phyloP scores from a whole-genome alignment of 495 filamentous ascomycete genomes.

The Antarctomyces pellizariae region DNA sequence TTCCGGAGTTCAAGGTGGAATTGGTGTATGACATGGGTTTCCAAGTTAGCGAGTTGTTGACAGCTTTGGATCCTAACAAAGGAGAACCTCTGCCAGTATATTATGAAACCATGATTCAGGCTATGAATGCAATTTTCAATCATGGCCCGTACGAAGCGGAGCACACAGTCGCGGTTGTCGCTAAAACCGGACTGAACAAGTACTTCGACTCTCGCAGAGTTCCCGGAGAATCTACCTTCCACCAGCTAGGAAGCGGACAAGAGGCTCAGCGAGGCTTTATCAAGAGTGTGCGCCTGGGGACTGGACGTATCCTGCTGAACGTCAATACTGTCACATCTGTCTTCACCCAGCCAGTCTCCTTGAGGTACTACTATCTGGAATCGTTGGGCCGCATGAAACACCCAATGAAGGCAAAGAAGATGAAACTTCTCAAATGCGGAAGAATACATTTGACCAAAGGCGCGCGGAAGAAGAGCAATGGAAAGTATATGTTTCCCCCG shows the following conservation, averaged over 20 bases:
- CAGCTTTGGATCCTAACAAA: too few species aligned
- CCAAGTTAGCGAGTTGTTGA: too few species aligned
- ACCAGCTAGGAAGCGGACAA: conserved; percentile 17
- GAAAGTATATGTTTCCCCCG: too few species aligned
- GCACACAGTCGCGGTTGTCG: conserved; percentile 4
- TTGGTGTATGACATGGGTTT: too few species aligned
- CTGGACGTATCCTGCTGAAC: conserved; percentile 38
- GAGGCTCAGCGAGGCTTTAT: conserved; percentile 40
- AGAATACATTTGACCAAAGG: too few species aligned
- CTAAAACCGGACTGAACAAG: conserved; percentile 17
- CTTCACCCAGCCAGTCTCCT: conserved; percentile 24
- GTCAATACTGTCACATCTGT: too few species aligned
- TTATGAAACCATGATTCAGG: conserved; percentile 18
- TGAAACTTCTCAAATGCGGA: too few species aligned
- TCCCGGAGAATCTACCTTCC: too few species aligned
- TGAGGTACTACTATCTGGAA: conserved; percentile 5
- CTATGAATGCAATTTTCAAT: conserved; percentile 24
- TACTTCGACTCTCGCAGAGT: too few species aligned
- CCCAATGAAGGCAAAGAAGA: not conserved
- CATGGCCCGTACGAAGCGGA: conserved; percentile 15
- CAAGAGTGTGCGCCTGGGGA: conserved; percentile 39
- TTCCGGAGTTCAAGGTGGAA: too few species aligned
- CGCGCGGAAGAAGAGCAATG: too few species aligned
- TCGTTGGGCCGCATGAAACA: not conserved
- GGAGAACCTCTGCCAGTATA: too few species aligned